These are phyloP conservation scores for Stephania japonica DNA, from an alignment of 164 flowering plant genomes.

Conservation along the genomic window DNA sequence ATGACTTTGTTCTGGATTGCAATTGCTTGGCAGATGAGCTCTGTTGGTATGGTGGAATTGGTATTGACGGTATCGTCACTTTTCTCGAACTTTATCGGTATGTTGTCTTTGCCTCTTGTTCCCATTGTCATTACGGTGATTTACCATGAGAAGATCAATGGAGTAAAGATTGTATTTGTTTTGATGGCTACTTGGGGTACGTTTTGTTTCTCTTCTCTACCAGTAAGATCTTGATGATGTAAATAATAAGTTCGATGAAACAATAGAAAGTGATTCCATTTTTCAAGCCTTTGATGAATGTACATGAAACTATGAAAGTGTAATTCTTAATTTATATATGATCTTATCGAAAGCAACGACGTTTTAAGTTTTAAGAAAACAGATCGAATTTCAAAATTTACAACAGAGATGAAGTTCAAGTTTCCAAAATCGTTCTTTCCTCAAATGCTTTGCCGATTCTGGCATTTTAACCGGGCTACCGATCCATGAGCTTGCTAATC, in stretches of 20 bases:
- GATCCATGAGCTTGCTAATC: too few species aligned
- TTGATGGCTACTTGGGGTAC: conserved; percentile 37
- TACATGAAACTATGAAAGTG: neutral
- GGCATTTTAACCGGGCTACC: too few species aligned
- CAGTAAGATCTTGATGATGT: conserved; percentile 30
- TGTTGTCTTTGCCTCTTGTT: conserved; percentile 23
- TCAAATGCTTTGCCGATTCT: too few species aligned
- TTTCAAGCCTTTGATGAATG: neutral
- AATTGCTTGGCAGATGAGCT: conserved; percentile 28
- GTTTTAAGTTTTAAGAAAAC: too few species aligned
- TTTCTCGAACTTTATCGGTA: conserved; percentile 33
- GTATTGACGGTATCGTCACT: conserved; percentile 32
- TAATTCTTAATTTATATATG: too few species aligned
- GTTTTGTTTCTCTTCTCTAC: conserved; percentile 27
- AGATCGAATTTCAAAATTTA: too few species aligned
- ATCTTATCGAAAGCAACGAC: too few species aligned
- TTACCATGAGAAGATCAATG: conserved; percentile 32
- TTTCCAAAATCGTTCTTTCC: too few species aligned
- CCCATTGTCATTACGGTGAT: conserved; percentile 28
- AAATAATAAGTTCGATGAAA: conserved; percentile 1
- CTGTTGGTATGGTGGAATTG: conserved; percentile 25
- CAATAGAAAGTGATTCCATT: neutral
- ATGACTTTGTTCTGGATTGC: conserved; percentile 30
- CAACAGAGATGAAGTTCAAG: too few species aligned
- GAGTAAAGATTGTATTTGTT: conserved; percentile 30